These are phyloP conservation scores for Yamadazyma olivae DNA, from an alignment of 805 yeast species.

Conservation along the genomic window DNA sequence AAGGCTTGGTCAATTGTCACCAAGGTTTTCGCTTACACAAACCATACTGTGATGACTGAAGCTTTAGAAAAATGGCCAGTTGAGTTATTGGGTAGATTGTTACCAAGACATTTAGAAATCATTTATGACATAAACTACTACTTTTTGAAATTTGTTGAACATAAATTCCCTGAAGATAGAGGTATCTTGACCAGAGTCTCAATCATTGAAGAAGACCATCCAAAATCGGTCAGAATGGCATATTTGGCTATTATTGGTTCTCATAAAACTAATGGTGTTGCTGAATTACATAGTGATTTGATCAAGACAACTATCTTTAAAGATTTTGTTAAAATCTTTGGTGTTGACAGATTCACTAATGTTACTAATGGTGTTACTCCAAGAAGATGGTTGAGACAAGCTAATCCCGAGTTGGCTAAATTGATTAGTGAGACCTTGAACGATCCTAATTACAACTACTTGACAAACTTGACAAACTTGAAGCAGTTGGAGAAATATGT, in stretches of 20 bases:
- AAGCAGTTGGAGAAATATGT: conserved; percentile 64
- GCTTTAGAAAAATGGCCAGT: conserved; percentile 97
- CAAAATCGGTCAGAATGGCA: conserved; percentile 91
- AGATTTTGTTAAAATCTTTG: conserved; percentile 83
- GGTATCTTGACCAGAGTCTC: conserved; percentile 70
- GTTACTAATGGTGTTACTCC: conserved; percentile 96
- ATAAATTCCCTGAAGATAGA: conserved; percentile 71
- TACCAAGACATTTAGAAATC: conserved; percentile 90
- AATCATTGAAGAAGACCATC: conserved; percentile 75
- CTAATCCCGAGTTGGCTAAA: conserved; percentile 77
- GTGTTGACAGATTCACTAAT: conserved; percentile 79
- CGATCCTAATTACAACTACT: conserved; percentile 58
- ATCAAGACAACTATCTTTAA: conserved; percentile 85
- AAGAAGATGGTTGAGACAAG: conserved; percentile 93
- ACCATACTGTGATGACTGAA: conserved; percentile 93
- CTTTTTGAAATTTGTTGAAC: conserved; percentile 75
- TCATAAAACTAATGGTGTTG: conserved; percentile 93
- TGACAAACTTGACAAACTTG: conserved; percentile 65
- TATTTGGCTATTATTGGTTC: conserved; percentile 87
- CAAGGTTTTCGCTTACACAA: conserved; percentile 83
- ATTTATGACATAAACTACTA: conserved; percentile 79
- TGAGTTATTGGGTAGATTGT: conserved; percentile 67
- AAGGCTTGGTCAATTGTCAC: conserved; percentile 84
- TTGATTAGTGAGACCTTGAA: conserved; percentile 72
- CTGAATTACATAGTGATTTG: conserved; percentile 89